These are phyloP conservation scores for Rosa persica DNA, from an alignment of 306 rosid species.

Conservation along the genomic window DNA sequence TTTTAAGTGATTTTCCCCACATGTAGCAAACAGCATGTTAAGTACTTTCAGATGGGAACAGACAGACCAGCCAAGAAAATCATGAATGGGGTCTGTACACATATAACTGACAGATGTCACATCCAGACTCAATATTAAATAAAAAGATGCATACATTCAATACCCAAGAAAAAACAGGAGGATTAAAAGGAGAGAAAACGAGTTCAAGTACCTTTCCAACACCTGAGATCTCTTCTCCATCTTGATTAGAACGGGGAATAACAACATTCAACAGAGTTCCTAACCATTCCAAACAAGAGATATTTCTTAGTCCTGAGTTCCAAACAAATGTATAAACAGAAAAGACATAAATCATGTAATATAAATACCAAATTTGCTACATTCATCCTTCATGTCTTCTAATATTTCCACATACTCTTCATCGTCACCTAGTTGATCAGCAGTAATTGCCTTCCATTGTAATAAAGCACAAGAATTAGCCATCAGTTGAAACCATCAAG, in stretches of 20 bases:
- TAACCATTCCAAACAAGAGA: conserved; percentile 30
- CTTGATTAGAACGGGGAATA: conserved; percentile 60
- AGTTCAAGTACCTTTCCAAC: conserved; percentile 64
- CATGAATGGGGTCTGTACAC: neutral
- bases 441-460: conserved; percentile 54
- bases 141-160: neutral
- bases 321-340: neutral
- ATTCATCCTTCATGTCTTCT: conserved; percentile 83
- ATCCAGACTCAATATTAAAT: neutral
- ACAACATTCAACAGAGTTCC: conserved; percentile 67
- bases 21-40: neutral
- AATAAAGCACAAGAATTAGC: conserved; percentile 16
- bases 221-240: conserved; percentile 48
- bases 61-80: neutral
- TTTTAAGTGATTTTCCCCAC: neutral
- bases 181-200: neutral
- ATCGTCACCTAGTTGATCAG: conserved; percentile 54
- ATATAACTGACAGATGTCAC: neutral
- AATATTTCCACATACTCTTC: conserved; percentile 65
- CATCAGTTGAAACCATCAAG: conserved; percentile 7
- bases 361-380: conserved; percentile 76
- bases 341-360: neutral
- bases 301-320: neutral
- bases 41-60: neutral
- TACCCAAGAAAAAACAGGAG: neutral